These are phyloP conservation scores for Tricholoma matsutake DNA, from an alignment of 768 basidiomycete genomes.

Conservation along the genomic window DNA sequence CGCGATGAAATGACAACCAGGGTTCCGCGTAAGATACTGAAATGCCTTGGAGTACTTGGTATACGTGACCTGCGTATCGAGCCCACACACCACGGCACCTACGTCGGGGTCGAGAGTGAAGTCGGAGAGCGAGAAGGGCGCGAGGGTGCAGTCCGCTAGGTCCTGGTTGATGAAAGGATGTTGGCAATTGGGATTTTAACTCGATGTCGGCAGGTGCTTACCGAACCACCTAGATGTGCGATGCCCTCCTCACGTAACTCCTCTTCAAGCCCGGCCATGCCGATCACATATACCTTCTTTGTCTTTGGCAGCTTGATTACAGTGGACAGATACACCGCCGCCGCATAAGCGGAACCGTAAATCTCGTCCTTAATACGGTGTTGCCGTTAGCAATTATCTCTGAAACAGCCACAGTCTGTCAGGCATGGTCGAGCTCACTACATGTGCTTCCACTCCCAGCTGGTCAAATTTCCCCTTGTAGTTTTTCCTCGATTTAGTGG, in stretches of 20 bases:
- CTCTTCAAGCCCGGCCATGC: slow-evolving; percentile 88
- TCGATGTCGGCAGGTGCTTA: slow-evolving; percentile 32
- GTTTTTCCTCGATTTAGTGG: slow-evolving; percentile 82
- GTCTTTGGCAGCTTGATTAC: slow-evolving; percentile 86
- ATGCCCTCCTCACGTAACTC: slow-evolving; percentile 90
- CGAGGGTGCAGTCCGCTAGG: slow-evolving; percentile 76
- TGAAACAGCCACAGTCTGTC: not conserved
- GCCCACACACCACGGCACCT: slow-evolving; percentile 92
- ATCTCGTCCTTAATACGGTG: slow-evolving; percentile 78
- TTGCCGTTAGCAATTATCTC: not conserved
- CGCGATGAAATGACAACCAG: slow-evolving; percentile 78
- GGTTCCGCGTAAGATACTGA: slow-evolving; percentile 81
- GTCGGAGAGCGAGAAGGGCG: slow-evolving; percentile 59
- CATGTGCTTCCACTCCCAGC: slow-evolving; percentile 79
- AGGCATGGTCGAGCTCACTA: slow-evolving; percentile 50
- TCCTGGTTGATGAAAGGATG: slow-evolving; percentile 47
- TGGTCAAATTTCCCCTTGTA: slow-evolving; percentile 93
- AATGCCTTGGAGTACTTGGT: slow-evolving; percentile 93
- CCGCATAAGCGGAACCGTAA: slow-evolving; percentile 87
- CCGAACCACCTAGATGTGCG: slow-evolving; percentile 78
- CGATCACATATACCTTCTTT: slow-evolving; percentile 95
- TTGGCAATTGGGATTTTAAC: not conserved
- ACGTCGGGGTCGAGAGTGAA: slow-evolving; percentile 78
- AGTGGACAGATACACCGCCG: slow-evolving; percentile 74
- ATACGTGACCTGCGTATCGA: slow-evolving; percentile 87